Conservation (phyloP, 1,284 basidiomycete species). For the Pholiota adiposa region DNA sequence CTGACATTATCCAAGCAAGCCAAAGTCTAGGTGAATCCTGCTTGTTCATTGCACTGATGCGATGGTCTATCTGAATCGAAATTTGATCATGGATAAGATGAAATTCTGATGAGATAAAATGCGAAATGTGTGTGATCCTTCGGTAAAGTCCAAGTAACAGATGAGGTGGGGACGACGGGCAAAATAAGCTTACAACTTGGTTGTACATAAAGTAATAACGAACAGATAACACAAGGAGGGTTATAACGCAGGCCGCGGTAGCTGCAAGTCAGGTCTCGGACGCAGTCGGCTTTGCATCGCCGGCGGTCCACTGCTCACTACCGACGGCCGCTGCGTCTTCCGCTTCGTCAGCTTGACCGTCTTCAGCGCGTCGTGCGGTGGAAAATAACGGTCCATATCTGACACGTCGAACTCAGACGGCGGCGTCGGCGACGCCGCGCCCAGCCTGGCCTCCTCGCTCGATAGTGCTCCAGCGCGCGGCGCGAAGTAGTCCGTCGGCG, state of each 20-base stretch:
- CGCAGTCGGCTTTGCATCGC: not conserved
- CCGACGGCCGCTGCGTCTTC: not conserved
- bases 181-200: not conserved
- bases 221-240: not conserved
- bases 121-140: not conserved
- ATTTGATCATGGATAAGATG: too few relatives aligned
- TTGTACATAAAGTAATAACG: not conserved
- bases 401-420: constrained; percentile 72
- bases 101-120: too few relatives aligned
- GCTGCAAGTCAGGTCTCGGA: not conserved
- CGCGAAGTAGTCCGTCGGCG: constrained; percentile 1
- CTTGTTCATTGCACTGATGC: not conserved
- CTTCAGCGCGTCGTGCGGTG: constrained; percentile 38
- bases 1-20: not conserved
- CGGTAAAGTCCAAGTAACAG: not conserved
- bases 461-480: constrained; percentile 1
- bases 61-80: too few relatives aligned
- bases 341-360: not conserved
- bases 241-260: not conserved
- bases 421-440: constrained; percentile 39
- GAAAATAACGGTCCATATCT: constrained; percentile 82
- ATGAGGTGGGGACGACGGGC: not conserved
- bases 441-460: constrained; percentile 4
- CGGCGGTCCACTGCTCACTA: not conserved
- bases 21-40: not conserved